Base-by-base conservation (phyloP, 805 yeast species). In the Candida lessepsii region DNA sequence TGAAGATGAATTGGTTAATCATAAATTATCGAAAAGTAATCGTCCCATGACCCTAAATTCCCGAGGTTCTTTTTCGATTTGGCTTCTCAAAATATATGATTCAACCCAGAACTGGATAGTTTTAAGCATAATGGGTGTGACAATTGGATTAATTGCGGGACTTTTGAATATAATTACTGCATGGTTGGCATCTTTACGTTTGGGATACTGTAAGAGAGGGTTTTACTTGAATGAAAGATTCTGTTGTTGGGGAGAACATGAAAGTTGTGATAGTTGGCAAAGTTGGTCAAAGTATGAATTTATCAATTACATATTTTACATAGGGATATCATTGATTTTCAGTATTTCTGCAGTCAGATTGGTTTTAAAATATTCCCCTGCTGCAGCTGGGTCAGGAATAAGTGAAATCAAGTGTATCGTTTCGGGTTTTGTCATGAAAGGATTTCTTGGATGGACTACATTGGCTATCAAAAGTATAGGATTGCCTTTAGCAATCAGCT, bases 301-400 rank as follows among this genome's bases (percentile, higher is more conserved):
- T 0, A 49, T 72, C 6, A 72, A 78, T 35, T 91, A 86, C 53
- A 1, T 77, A 1, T 54, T 76, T 0, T 91, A 81, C 53, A 71
- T 87, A 3, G 7, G 65, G 0, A 60, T 82, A 1, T 83, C 95
- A 4, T 63, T 81, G 0, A 11, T 66, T 0, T 80, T 91, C 50
- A 85, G 93, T 2, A 58, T 71, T 7, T 49, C 72, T 9, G 81
- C 96, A 1, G 87, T 91, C 0, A 56, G 72, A 10, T 55, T 89
- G 25, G 96, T 95, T 33, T 71, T 78, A 48, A 58, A 59, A 10
- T 80, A 78, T 50, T 90, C 96, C 0, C 96, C 96, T 1, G 72
- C 81, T 39, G 98, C 99, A 2, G 95, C 98, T 1, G 99, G 99
- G 0, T 86, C 96, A 5, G 99, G 99, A 0, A 95, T 93, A 37